Base-by-base conservation (phyloP, 2,329 filamentous ascomycete genomes). In the Trichocomaceae sp. region DNA sequence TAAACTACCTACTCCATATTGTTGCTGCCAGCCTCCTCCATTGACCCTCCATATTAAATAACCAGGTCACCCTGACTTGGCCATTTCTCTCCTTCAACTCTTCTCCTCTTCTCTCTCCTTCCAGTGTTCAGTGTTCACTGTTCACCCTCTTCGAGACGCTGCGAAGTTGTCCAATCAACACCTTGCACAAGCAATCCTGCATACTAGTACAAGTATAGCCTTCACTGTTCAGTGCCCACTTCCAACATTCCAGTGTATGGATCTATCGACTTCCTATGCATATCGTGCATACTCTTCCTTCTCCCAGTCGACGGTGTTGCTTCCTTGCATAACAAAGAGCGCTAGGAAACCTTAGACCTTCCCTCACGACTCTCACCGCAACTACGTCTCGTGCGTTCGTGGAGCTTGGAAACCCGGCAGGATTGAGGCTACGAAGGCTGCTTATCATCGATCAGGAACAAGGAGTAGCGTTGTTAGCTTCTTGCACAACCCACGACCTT, bases 301-400 rank as follows among this genome's bases (percentile, higher is more conserved):
- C 64, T 66, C 68, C 67, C 55, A 62, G 65, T 57, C 66, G 64
- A 71, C 66, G 52, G 63, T 54, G 53, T 59, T 55, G 42, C 47
- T 52, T 50, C 54, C 57, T 50, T 58, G 53, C 54, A 58, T 52
- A 57, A 57, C 56, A 52, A 57, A 15, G 44, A 53, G 50, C 50
- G 29, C 47, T 42, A 44, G 46, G 15, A 39, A 41, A 54, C 47
- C 37, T 53, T 57, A 19, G 49, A 50, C 54, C 4, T 29, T 31
- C 56, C 46, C 47, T 44, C 39, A 54, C 50, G 22, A 42, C 47
- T 42, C 55, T 57, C 47, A 57, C 55, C 55, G 55, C 55, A 54
- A 57, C 42, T 50, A 48, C 47, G 31, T 35, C 31, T 29, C 33
- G 17, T 23, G 6, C 17, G 33, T 15, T 35, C 29, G 41, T 22